A percentile compares a stretch with the other conserved stretches of the same genome.
phyloP scores from a whole-genome alignment of 2,329 filamentous ascomycete genomes.

The Pezicula rhizophila region DNA sequence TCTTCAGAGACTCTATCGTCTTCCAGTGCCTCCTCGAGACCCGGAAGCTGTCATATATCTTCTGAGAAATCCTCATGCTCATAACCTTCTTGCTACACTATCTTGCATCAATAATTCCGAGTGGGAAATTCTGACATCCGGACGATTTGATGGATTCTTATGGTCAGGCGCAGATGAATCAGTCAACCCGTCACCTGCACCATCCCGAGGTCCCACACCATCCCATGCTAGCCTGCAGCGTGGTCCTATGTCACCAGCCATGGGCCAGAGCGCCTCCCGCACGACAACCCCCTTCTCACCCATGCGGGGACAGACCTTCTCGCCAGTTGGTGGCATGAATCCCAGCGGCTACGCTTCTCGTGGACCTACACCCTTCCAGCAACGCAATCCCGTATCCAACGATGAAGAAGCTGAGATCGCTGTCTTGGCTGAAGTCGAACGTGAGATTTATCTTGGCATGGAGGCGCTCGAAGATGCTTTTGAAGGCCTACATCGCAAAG shows the following conservation, averaged over 20 bases:
- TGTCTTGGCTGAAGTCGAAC: slow-evolving; percentile 82
- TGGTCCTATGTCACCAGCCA: slow-evolving; percentile 21
- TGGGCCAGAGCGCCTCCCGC: slow-evolving; percentile 18
- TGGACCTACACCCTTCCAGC: slow-evolving; percentile 49
- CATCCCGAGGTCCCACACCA: slow-evolving; percentile 49
- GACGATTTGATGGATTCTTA: slow-evolving; percentile 90
- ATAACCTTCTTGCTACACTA: slow-evolving; percentile 81
- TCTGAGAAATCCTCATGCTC: slow-evolving; percentile 72
- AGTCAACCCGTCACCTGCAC: slow-evolving; percentile 33
- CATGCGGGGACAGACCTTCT: slow-evolving; percentile 22
- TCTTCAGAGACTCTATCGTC: slow-evolving; percentile 77
- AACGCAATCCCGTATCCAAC: slow-evolving; percentile 65
- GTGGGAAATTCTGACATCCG: slow-evolving; percentile 92
- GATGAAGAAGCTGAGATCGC: slow-evolving; percentile 94
- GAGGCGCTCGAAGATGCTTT: slow-evolving; percentile 91
- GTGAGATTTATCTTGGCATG: slow-evolving; percentile 91
- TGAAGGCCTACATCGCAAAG: slow-evolving; percentile 79
- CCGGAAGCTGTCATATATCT: slow-evolving; percentile 83
- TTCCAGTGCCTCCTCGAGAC: slow-evolving; percentile 68
- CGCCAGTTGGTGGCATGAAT: slow-evolving; percentile 16
- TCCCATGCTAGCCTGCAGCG: slow-evolving; percentile 38
- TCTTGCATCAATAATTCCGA: slow-evolving; percentile 86
- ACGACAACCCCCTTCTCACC: slow-evolving; percentile 26
- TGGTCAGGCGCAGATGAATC: slow-evolving; percentile 82
- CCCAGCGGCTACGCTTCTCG: slow-evolving; percentile 35